phyloP scores from a whole-genome alignment of 331 rosid species.

The Quercus lobata region DNA sequence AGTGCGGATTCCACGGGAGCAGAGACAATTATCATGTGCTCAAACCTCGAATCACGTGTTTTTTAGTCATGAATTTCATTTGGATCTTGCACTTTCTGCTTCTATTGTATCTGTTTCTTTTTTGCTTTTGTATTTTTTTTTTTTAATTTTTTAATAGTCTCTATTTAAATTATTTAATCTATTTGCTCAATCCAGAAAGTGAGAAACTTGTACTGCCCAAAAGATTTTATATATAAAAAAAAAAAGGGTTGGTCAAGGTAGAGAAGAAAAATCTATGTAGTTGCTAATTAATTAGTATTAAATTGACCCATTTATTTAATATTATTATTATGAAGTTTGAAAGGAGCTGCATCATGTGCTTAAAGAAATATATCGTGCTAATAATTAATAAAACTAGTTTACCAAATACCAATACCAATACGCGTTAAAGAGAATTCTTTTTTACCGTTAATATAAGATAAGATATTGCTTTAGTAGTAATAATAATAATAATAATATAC shows the following conservation, averaged over 20 bases:
- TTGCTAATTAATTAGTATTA: too few relatives aligned
- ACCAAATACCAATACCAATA: too few relatives aligned
- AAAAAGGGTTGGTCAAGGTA: background rate
- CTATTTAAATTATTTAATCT: background rate
- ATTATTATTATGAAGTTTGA: background rate
- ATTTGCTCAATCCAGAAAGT: too few relatives aligned
- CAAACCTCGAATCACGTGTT: background rate
- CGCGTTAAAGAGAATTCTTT: too few relatives aligned
- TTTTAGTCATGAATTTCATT: background rate
- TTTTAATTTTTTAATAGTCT: too few relatives aligned
- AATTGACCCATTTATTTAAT: background rate
- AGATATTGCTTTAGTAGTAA: too few relatives aligned
- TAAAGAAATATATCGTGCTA: background rate
- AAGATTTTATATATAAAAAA: background rate
- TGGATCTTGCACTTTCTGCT: background rate
- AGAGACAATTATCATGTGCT: background rate
- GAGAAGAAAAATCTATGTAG: background rate
- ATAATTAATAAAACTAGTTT: too few relatives aligned
- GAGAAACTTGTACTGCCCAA: too few relatives aligned
- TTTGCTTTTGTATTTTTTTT: too few relatives aligned
- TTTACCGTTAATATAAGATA: too few relatives aligned
- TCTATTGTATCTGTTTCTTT: background rate
- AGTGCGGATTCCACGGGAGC: constrained; percentile 4
- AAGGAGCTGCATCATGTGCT: background rate
- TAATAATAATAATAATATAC: too few relatives aligned